Evolutionary conservation across 1,284 basidiomycete genomes (phyloP).

Genomic region (Butyriboletus appendiculatus): DNA sequence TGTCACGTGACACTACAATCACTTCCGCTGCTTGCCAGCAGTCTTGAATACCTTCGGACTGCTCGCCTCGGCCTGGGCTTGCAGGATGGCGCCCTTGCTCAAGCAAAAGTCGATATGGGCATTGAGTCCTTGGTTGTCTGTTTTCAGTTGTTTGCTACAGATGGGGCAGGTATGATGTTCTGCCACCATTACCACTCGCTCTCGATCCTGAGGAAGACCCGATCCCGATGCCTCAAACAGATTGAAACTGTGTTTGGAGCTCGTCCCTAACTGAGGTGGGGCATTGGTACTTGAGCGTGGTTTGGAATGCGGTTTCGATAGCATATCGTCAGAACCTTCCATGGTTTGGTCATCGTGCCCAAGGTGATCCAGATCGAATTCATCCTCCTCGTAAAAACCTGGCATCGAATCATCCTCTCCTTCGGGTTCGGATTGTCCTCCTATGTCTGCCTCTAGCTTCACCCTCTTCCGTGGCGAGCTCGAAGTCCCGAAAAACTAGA

Average conservation of each 20-base stretch:
- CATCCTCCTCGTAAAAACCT: slow-evolving; percentile 53
- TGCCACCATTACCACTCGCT: not conserved
- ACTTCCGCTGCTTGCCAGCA: slow-evolving; percentile 20
- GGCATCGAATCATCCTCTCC: slow-evolving; percentile 52
- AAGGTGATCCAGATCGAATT: slow-evolving; percentile 12
- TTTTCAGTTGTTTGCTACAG: slow-evolving; percentile 55
- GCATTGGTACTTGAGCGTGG: slow-evolving; percentile 7
- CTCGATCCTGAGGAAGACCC: not conserved
- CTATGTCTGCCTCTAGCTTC: slow-evolving; percentile 30
- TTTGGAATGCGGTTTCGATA: slow-evolving; percentile 15
- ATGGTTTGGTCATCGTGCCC: slow-evolving; percentile 22
- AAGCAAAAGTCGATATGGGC: slow-evolving; percentile 78
- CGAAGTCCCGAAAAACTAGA: slow-evolving; percentile 57
- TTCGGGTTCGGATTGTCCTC: slow-evolving; percentile 21
- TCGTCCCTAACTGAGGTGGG: not conserved
- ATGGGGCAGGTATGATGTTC: slow-evolving; percentile 56
- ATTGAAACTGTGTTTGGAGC: not conserved
- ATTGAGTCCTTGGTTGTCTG: slow-evolving; percentile 69
- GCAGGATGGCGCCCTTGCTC: slow-evolving; percentile 65
- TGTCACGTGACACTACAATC: slow-evolving; percentile 26
- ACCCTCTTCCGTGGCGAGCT: slow-evolving; percentile 43
- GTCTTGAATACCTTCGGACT: slow-evolving; percentile 16
- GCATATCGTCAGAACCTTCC: slow-evolving; percentile 18
- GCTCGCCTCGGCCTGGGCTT: slow-evolving; percentile 55
- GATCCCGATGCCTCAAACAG: slow-evolving; percentile 5